Base-by-base conservation (phyloP, 305 asterid species). In the Fraxinus platypoda region DNA sequence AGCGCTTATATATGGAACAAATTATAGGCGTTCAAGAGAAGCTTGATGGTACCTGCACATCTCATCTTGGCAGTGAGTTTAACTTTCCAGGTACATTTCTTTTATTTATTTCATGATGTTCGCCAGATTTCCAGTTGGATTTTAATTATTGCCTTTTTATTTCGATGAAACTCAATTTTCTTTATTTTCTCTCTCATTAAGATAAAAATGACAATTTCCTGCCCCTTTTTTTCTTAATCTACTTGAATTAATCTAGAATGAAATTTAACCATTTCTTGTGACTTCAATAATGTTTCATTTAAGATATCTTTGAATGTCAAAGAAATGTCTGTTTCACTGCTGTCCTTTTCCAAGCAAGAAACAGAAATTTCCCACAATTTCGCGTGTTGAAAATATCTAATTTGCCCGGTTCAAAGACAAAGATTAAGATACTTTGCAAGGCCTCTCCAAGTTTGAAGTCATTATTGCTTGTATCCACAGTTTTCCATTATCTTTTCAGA, bases 31-130 rank as follows among this genome's bases (percentile, higher is more conserved):
- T 96, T 94, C 87, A 92, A 84, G 88, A 84, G 94, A 85, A 88
- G 86, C 84, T 90, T 96, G 90, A 94, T 96, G 99, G 88, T 94
- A 83, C 92, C 98, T 19, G 74, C 90, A 76, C 99, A 96, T 85
- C 88, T 54, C 79, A 81, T 88, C 88, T 83, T 96, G 92, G 98
- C 99, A 2, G 74, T 84, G 68, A 85, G 93, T 81, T 87, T 96
- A 88, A 81, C 88, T 75, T 92, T 88, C 87, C 98, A 94, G 98
- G 99, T 95, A 91, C 74, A 17, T 52, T n/a, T 71, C 46, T 66
- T 34, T 64, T 77, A 41, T 66, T 46, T 12, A 46, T 74, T 81
- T 52, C 33, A 79, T 66, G 46, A 34, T 66, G 34, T 30, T 80
- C 80, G 25, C 30, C 72, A 33, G 35, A 85, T 77, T 72, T 80